These are phyloP conservation scores for Podospora sp. DNA, from an alignment of 495 filamentous ascomycete species.

Conservation along the genomic window DNA sequence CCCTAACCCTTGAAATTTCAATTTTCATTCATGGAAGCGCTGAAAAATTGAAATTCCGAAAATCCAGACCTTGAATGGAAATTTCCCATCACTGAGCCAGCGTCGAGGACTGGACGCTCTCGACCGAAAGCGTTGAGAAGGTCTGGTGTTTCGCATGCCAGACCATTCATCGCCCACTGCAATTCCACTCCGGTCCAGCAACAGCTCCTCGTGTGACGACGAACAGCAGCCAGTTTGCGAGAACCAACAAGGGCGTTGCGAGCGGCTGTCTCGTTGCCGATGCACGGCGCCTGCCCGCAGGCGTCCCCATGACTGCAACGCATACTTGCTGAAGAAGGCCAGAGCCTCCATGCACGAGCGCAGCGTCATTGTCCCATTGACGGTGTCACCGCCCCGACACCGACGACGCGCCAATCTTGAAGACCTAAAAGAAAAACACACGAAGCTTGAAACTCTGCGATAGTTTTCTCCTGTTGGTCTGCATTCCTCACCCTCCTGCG, in stretches of 20 bases:
- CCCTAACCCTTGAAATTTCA: too few species aligned
- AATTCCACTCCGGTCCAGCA: neutral
- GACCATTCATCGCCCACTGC: neutral
- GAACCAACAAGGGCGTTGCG: neutral
- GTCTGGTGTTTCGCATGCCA: conserved; percentile 22
- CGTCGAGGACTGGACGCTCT: neutral
- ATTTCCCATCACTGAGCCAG: too few species aligned
- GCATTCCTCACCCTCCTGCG: neutral
- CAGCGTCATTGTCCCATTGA: conserved; percentile 6
- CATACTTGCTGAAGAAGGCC: neutral
- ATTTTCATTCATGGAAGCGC: too few species aligned
- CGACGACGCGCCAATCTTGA: neutral
- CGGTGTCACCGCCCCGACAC: conserved; percentile 1
- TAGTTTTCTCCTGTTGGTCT: neutral
- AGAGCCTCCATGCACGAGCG: conserved; percentile 7
- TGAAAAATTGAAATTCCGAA: too few species aligned
- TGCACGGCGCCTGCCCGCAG: neutral
- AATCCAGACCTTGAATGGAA: too few species aligned
- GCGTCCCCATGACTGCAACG: conserved; percentile 1
- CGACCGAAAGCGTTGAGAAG: conserved; percentile 8
- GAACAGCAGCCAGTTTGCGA: neutral
- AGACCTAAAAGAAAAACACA: neutral
- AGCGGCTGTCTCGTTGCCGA: neutral
- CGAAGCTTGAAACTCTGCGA: neutral
- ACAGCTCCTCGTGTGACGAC: neutral